Evolutionary conservation across 768 basidiomycete genomes (phyloP).

Genomic region (Podaxis sp.): DNA sequence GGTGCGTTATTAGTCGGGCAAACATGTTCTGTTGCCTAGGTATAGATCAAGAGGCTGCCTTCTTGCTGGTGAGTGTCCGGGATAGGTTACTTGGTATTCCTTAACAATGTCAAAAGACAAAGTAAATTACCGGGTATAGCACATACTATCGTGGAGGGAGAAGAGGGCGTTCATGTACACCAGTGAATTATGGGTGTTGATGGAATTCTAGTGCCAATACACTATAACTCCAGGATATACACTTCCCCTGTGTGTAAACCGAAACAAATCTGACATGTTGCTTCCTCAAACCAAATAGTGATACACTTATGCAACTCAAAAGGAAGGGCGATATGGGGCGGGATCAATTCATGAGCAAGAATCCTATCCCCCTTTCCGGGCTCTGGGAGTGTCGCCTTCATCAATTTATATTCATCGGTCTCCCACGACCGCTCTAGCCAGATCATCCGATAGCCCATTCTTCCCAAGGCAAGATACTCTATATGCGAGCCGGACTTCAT

Average conservation of each 20-base stretch:
- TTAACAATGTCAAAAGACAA: too few relatives aligned
- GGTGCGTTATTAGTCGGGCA: not conserved
- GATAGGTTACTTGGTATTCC: too few relatives aligned
- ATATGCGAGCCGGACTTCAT: not conserved
- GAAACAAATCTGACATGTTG: slow-evolving; percentile 12
- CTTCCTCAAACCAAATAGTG: slow-evolving; percentile 16
- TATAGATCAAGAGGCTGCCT: not conserved
- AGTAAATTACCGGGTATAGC: too few relatives aligned
- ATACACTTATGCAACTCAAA: slow-evolving; percentile 13
- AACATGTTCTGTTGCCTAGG: not conserved
- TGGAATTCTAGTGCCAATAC: not conserved
- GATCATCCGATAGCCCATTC: slow-evolving; percentile 11
- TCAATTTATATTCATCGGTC: slow-evolving; percentile 10
- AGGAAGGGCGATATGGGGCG: slow-evolving; percentile 14
- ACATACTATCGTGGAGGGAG: too few relatives aligned
- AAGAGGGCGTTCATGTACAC: too few relatives aligned
- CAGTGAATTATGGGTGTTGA: not conserved
- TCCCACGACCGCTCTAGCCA: slow-evolving; percentile 15
- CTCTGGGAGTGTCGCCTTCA: slow-evolving; percentile 8
- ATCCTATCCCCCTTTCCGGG: not conserved
- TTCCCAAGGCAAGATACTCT: slow-evolving; percentile 6
- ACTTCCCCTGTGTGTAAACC: slow-evolving; percentile 16
- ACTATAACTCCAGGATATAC: slow-evolving; percentile 18
- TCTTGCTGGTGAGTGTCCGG: not conserved
- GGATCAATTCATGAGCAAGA: slow-evolving; percentile 7